Percentiles rank a stretch among this genome's conserved stretches.
phyloP scores from a whole-genome alignment of 257 asterid genomes.

The Avicennia marina region DNA sequence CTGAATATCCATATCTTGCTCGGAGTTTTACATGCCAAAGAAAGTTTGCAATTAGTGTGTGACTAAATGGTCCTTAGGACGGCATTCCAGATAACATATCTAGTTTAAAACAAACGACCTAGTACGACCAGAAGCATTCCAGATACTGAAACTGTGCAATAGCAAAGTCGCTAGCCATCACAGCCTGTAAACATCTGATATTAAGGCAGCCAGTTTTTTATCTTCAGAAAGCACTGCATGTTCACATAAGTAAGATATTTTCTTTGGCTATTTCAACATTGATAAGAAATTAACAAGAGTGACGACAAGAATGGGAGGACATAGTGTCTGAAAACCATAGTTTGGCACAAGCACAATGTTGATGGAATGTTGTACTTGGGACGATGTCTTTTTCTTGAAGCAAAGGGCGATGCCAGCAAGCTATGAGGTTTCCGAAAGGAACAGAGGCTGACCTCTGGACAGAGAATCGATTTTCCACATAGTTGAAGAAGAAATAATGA shows the following conservation, averaged over 20 bases:
- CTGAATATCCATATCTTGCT: constrained; percentile 55
- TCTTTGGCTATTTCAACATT: no score
- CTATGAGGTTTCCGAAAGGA: no score
- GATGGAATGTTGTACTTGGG: no score
- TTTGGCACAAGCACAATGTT: no score
- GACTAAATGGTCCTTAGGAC: not conserved
- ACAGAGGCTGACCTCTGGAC: no score
- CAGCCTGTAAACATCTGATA: constrained; percentile 76
- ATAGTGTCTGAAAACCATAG: no score
- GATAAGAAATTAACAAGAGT: no score
- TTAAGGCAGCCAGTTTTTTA: constrained; percentile 32
- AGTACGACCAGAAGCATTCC: constrained; percentile 92
- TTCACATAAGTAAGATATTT: not conserved
- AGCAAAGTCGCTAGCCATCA: constrained; percentile 98
- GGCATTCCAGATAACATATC: constrained; percentile 3
- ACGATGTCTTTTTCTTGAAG: no score
- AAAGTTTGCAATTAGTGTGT: not conserved
- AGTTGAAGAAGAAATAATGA: no score
- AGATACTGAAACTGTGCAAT: constrained; percentile 92
- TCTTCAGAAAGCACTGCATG: constrained; percentile 16
- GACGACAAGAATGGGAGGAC: no score
- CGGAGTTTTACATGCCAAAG: not conserved
- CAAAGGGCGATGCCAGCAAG: no score
- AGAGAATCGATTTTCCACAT: no score
- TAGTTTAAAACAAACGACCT: constrained; percentile 91